Conservation (phyloP, 495 filamentous ascomycete genomes). For the Aspergillus asperescens region DNA sequence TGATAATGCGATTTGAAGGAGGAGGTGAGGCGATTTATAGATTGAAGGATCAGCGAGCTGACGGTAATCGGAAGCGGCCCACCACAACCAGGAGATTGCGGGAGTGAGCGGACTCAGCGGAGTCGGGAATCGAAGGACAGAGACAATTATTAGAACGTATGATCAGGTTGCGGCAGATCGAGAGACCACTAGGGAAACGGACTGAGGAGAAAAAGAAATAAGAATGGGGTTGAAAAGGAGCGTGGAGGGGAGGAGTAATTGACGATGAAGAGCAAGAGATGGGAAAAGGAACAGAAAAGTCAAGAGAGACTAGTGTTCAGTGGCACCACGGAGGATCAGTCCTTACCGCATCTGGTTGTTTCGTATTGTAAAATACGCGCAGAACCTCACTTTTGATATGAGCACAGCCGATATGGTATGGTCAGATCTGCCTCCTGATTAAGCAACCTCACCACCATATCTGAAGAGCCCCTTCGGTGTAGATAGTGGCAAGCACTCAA, state of each 20-base stretch:
- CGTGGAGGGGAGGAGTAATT: neutral
- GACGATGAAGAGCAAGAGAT: constrained; percentile 1
- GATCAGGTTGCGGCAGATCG: neutral
- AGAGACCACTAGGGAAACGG: neutral
- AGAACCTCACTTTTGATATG: neutral
- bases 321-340: constrained; percentile 11
- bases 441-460: neutral
- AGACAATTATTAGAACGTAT: constrained; percentile 2
- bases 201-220: neutral
- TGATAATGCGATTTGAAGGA: neutral
- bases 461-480: too few species aligned
- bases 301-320: neutral
- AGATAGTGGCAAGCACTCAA: too few species aligned
- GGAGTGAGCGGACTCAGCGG: constrained; percentile 1
- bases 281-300: constrained; percentile 9
- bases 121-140: neutral
- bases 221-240: constrained; percentile 1
- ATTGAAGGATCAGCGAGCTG: constrained; percentile 5
- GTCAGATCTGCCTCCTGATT: neutral
- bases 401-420: neutral
- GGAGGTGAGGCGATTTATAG: constrained; percentile 5
- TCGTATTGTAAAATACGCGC: neutral
- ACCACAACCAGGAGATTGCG: constrained; percentile 10
- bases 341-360: constrained; percentile 1
- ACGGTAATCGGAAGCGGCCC: constrained; percentile 6